phyloP scores from a whole-genome alignment of 2,329 filamentous ascomycete genomes.

The Neocatenulostroma microsporum region DNA sequence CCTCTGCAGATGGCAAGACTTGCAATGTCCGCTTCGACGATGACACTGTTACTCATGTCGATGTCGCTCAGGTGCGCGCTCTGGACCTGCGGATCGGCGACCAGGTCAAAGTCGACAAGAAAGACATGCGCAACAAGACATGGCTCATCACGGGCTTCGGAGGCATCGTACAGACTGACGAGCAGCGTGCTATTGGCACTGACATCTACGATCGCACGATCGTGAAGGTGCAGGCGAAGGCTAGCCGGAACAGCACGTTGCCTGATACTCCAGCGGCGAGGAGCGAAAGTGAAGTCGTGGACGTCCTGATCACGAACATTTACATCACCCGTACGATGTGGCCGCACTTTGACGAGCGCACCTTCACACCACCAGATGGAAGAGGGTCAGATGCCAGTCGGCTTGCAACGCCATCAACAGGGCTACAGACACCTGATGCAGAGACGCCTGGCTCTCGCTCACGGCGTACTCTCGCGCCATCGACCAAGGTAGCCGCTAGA shows the following conservation, averaged over 20 bases:
- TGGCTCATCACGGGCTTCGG: slow-evolving; percentile 41
- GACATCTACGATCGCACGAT: slow-evolving; percentile 37
- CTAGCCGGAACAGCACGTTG: slow-evolving; percentile 30
- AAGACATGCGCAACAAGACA: slow-evolving; percentile 37
- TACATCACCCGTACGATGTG: slow-evolving; percentile 41
- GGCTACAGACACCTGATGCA: slow-evolving; percentile 29
- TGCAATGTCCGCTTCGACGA: slow-evolving; percentile 45
- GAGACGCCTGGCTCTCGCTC: slow-evolving; percentile 44
- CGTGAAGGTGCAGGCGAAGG: slow-evolving; percentile 35
- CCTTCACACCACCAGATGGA: slow-evolving; percentile 24
- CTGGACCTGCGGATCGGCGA: slow-evolving; percentile 40
- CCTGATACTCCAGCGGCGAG: slow-evolving; percentile 5
- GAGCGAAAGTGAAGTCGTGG: slow-evolving; percentile 25
- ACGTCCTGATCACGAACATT: slow-evolving; percentile 34
- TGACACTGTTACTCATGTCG: slow-evolving; percentile 35
- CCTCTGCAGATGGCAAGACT: slow-evolving; percentile 33
- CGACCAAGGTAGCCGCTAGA: slow-evolving; percentile 9
- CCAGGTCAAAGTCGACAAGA: slow-evolving; percentile 40
- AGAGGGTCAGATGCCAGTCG: slow-evolving; percentile 6
- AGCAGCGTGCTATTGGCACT: slow-evolving; percentile 29
- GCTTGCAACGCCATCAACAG: slow-evolving; percentile 20
- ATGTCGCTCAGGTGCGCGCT: slow-evolving; percentile 32
- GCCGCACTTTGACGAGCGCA: slow-evolving; percentile 33
- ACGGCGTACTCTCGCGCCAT: slow-evolving; percentile 30
- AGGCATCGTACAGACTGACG: slow-evolving; percentile 20